Conservation (phyloP, 2,329 filamentous ascomycete species). For the Trichophyton simii region DNA sequence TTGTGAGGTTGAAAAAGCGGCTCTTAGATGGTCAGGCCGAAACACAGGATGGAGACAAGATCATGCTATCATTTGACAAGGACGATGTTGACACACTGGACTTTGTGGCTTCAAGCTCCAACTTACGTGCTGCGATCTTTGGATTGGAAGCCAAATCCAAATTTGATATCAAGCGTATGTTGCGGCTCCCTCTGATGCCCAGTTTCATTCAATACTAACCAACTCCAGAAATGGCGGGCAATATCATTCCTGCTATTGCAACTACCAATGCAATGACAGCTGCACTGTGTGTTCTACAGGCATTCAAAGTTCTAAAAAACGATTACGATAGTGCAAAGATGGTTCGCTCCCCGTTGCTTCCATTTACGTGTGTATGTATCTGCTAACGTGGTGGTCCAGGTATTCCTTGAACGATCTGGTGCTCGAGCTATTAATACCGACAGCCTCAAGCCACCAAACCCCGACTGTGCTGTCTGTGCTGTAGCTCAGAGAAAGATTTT, state of each 20-base stretch:
- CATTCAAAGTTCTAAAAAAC: constrained; percentile 74
- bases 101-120: constrained; percentile 83
- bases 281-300: constrained; percentile 78
- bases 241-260: constrained; percentile 96
- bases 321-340: constrained; percentile 63
- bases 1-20: constrained; percentile 63
- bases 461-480: constrained; percentile 71
- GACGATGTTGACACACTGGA: constrained; percentile 91
- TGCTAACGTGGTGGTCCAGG: constrained; percentile 30
- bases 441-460: constrained; percentile 53
- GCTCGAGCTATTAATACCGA: constrained; percentile 49
- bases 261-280: constrained; percentile 97
- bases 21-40: constrained; percentile 51
- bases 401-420: constrained; percentile 62
- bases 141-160: constrained; percentile 78
- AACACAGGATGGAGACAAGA: constrained; percentile 29
- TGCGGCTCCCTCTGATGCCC: background rate
- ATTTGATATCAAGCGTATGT: constrained; percentile 75
- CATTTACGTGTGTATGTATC: background rate
- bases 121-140: constrained; percentile 80
- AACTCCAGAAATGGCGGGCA: constrained; percentile 77
- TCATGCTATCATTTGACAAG: constrained; percentile 82
- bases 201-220: constrained; percentile 3
- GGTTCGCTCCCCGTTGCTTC: constrained; percentile 31
- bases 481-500: constrained; percentile 55